Evolutionary conservation across 441 rosid species (phyloP).

Genomic region (Adansonia gregorii): DNA sequence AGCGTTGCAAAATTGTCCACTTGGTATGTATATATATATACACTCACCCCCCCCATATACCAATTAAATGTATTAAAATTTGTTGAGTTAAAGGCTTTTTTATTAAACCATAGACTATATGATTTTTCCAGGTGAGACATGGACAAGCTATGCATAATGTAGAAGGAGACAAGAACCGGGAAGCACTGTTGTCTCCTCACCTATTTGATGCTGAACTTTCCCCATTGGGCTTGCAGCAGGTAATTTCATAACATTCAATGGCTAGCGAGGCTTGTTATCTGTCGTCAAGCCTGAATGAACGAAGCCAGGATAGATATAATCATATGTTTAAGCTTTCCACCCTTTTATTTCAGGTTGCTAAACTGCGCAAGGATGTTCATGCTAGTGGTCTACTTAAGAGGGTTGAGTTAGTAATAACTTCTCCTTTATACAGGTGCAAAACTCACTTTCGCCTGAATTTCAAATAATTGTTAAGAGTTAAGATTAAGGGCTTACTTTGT

Average conservation of each 20-base stretch:
- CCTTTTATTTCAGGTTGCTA: slow-evolving; percentile 11
- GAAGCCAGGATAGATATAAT: background rate
- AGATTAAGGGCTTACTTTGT: background rate
- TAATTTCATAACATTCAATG: background rate
- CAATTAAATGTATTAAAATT: background rate
- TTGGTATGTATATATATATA: background rate
- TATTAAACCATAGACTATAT: background rate
- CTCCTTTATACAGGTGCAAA: slow-evolving; percentile 27
- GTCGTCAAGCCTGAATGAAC: too few species aligned
- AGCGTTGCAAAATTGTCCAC: slow-evolving; percentile 5
- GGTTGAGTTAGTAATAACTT: slow-evolving; percentile 24
- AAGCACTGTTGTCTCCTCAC: slow-evolving; percentile 25
- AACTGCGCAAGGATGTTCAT: slow-evolving; percentile 20
- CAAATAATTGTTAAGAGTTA: background rate
- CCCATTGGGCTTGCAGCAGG: slow-evolving; percentile 26
- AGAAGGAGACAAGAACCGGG: slow-evolving; percentile 28
- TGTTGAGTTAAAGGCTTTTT: background rate
- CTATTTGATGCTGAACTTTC: slow-evolving; percentile 30
- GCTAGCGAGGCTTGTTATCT: background rate
- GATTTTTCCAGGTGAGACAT: slow-evolving; percentile 27
- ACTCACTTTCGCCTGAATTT: background rate
- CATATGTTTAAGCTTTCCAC: background rate
- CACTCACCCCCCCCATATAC: background rate
- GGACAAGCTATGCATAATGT: slow-evolving; percentile 34
- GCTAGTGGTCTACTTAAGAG: background rate